Evolutionary conservation across 371 early-diverging fungal genomes (phyloP).

Genomic region (Mortierella sp.): DNA sequence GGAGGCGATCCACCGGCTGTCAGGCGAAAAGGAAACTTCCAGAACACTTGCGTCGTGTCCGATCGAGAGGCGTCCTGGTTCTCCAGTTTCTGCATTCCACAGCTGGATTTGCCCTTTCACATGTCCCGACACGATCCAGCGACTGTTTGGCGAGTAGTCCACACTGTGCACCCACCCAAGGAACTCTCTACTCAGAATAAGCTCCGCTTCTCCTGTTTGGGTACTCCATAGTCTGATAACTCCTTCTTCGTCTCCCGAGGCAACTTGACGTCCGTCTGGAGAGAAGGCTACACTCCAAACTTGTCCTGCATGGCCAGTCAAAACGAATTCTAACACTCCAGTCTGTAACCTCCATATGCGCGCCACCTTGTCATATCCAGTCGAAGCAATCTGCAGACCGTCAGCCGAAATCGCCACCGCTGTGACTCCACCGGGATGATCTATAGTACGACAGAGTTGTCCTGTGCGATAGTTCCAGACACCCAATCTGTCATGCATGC

Average conservation of each 20-base stretch:
- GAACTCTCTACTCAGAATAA: not conserved
- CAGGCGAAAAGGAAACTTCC: not conserved
- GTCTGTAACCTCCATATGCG: not conserved
- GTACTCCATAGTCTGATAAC: not conserved
- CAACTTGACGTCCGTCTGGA: not conserved
- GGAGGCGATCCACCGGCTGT: not conserved
- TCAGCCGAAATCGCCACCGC: not conserved
- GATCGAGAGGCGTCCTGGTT: not conserved
- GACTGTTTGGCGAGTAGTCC: not conserved
- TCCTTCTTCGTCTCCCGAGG: not conserved
- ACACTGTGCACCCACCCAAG: not conserved
- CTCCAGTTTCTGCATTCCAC: not conserved
- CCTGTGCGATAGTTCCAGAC: constrained; percentile 5
- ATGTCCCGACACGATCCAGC: not conserved
- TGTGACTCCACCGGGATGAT: not conserved
- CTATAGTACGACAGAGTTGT: not conserved
- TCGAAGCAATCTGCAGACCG: not conserved
- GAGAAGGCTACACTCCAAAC: not conserved
- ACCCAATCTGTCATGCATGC: not conserved
- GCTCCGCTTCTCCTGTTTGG: not conserved
- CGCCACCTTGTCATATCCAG: not conserved
- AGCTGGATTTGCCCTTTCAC: not conserved
- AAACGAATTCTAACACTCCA: not conserved
- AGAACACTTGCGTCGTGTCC: not conserved
- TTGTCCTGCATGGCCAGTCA: not conserved